Conservation (phyloP, 2,329 filamentous ascomycete genomes). For the Pyrenophora tritici-repentis region DNA sequence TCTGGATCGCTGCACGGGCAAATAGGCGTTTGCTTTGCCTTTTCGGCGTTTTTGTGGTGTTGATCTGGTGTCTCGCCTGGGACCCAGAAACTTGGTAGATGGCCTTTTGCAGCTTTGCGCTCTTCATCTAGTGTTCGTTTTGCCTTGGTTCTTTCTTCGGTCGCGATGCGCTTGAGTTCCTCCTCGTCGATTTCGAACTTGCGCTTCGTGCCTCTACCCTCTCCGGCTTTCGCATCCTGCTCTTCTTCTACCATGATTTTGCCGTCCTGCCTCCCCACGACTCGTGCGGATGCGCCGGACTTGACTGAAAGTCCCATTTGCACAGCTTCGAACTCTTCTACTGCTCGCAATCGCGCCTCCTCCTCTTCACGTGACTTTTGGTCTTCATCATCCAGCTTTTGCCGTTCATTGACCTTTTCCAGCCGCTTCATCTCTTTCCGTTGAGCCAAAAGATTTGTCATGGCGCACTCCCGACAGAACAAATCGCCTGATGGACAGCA, state of each 20-base stretch:
- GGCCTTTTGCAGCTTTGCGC: constrained; percentile 66
- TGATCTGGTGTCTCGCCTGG: constrained; percentile 75
- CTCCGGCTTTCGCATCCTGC: constrained; percentile 33
- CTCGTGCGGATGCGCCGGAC: constrained; percentile 41
- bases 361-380: constrained; percentile 65
- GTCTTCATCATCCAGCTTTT: constrained; percentile 66
- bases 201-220: constrained; percentile 62
- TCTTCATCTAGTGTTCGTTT: constrained; percentile 74
- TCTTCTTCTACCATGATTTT: constrained; percentile 52
- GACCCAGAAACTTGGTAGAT: constrained; percentile 89
- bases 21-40: constrained; percentile 67
- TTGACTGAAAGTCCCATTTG: constrained; percentile 67
- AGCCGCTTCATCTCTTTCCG: constrained; percentile 87
- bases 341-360: constrained; percentile 70
- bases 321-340: constrained; percentile 82
- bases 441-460: constrained; percentile 88
- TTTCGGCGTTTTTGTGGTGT: constrained; percentile 52
- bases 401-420: constrained; percentile 67
- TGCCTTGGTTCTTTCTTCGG: constrained; percentile 71
- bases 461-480: constrained; percentile 93
- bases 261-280: constrained; percentile 50
- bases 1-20: constrained; percentile 75
- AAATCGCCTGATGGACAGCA: constrained; percentile 79
- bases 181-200: constrained; percentile 82
- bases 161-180: constrained; percentile 72